These are phyloP conservation scores for Carallia brachiata DNA, from an alignment of 345 rosid genomes.

Conservation along the genomic window DNA sequence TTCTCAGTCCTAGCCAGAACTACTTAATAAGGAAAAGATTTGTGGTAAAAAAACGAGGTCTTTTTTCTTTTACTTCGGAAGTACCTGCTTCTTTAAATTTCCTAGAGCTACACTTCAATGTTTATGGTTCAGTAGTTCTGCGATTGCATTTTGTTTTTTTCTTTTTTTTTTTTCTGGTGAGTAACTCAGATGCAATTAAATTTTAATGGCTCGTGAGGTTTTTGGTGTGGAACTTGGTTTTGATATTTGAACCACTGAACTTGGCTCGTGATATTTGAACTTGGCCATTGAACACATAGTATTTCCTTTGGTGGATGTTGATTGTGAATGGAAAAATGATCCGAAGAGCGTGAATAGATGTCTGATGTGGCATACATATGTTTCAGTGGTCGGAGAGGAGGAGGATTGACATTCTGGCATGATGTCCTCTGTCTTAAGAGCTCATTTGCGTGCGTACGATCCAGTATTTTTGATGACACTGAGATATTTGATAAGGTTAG, in stretches of 20 bases:
- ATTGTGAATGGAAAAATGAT: background rate
- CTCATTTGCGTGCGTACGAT: slow-evolving; percentile 83
- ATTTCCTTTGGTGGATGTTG: background rate
- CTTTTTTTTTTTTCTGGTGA: background rate
- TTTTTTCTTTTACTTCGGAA: background rate
- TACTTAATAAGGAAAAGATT: background rate
- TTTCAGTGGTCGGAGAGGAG: slow-evolving; percentile 88
- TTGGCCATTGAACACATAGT: background rate
- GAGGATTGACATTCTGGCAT: slow-evolving; percentile 90
- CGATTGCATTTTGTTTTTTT: background rate
- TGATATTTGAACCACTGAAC: too few species aligned
- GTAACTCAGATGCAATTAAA: background rate
- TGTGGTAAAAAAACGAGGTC: too few species aligned
- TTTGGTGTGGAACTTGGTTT: too few species aligned
- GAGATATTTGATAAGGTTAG: slow-evolving; percentile 81
- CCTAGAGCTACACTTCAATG: background rate
- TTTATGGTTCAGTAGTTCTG: background rate
- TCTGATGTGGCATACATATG: slow-evolving; percentile 19
- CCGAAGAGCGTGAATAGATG: background rate
- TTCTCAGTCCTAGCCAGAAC: background rate
- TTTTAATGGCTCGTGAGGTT: too few species aligned
- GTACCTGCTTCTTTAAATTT: background rate
- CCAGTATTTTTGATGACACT: slow-evolving; percentile 78
- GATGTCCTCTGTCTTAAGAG: slow-evolving; percentile 81
- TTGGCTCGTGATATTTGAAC: too few species aligned